Percentiles rank a stretch among this genome's conserved stretches.
These are phyloP conservation scores for Komagataella phaffii DNA, from an alignment of 805 yeast genomes.

Conservation along the genomic window DNA sequence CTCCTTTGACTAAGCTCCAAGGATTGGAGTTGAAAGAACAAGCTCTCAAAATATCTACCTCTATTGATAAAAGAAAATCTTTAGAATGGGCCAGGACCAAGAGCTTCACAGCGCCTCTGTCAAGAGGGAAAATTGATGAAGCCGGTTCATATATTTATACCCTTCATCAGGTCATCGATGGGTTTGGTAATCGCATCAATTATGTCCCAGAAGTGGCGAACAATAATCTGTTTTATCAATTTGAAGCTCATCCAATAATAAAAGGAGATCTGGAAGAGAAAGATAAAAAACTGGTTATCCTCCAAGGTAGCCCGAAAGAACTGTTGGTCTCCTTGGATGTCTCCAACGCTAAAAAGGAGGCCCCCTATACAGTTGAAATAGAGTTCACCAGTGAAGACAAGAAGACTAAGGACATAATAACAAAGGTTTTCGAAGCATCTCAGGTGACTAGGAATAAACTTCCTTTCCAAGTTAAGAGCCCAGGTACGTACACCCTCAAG, in stretches of 20 bases:
- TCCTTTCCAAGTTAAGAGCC: slow-evolving; percentile 27
- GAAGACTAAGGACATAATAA: slow-evolving; percentile 6
- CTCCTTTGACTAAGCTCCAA: slow-evolving; percentile 24
- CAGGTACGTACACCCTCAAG: slow-evolving; percentile 55
- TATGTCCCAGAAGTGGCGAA: slow-evolving; percentile 21
- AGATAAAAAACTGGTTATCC: slow-evolving; percentile 13
- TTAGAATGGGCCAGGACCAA: slow-evolving; percentile 17
- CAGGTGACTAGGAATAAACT: slow-evolving; percentile 6
- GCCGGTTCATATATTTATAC: slow-evolving; percentile 44
- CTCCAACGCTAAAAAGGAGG: slow-evolving; percentile 20
- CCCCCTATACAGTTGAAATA: slow-evolving; percentile 30
- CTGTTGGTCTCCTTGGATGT: slow-evolving; percentile 13
- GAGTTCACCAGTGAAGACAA: not conserved
- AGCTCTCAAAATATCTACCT: slow-evolving; percentile 19
- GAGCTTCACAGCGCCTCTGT: slow-evolving; percentile 14
- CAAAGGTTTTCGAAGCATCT: slow-evolving; percentile 12
- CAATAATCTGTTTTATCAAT: slow-evolving; percentile 26
- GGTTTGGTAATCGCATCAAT: slow-evolving; percentile 46
- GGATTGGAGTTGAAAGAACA: slow-evolving; percentile 17
- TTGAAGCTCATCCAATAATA: slow-evolving; percentile 44
- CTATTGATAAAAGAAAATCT: not conserved
- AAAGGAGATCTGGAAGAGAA: slow-evolving; percentile 30
- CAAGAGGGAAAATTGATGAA: slow-evolving; percentile 12
- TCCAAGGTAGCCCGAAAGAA: slow-evolving; percentile 17
- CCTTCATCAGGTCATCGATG: slow-evolving; percentile 49